phyloP scores from a whole-genome alignment of 148 eudicot species.

The Talinum fruticosum region DNA sequence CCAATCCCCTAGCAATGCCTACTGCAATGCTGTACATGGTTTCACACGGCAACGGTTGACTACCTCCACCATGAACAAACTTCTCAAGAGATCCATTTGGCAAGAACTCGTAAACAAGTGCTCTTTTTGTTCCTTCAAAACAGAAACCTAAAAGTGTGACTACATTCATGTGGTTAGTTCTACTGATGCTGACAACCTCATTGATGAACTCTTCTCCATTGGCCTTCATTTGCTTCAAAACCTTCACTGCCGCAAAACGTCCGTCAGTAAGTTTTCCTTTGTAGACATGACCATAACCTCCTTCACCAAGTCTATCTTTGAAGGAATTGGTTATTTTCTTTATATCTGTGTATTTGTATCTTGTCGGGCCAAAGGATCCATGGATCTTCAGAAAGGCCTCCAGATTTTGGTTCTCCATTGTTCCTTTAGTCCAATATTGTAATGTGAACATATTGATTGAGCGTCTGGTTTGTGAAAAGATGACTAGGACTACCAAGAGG shows the following conservation, averaged over 20 bases:
- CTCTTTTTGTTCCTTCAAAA: slow-evolving; percentile 47
- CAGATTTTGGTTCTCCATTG: slow-evolving; percentile 8
- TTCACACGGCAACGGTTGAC: neutral
- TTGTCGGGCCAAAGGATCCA: slow-evolving; percentile 32
- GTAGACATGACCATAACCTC: slow-evolving; percentile 75
- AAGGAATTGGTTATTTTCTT: slow-evolving; percentile 59
- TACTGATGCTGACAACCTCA: slow-evolving; percentile 26
- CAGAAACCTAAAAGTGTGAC: slow-evolving; percentile 39
- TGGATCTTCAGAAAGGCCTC: slow-evolving; percentile 21
- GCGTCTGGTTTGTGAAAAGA: neutral
- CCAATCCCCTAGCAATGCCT: slow-evolving; percentile 29
- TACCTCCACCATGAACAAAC: neutral
- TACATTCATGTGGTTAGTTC: neutral
- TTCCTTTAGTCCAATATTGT: neutral
- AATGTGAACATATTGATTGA: neutral
- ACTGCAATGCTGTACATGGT: slow-evolving; percentile 21
- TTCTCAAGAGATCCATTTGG: slow-evolving; percentile 45
- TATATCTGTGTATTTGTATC: slow-evolving; percentile 49
- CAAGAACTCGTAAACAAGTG: slow-evolving; percentile 62
- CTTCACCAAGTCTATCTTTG: slow-evolving; percentile 65
- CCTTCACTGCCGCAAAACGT: slow-evolving; percentile 62
- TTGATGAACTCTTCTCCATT: slow-evolving; percentile 33
- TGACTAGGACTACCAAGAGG: neutral
- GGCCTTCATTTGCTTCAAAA: slow-evolving; percentile 22
- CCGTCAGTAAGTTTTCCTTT: slow-evolving; percentile 57